These are phyloP conservation scores for carrot (Daucus carota) DNA, from an alignment of 129 eudicot species.

Conservation along the genomic window DH1_v3.0 NC_030387.2:5599501-5600000, in stretches of 20 bases:
- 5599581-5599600: background rate
- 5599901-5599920: background rate
- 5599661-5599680: background rate
- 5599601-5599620: background rate
- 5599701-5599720: background rate
- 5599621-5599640: background rate
- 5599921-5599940: background rate
- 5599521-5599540: conserved; percentile 13
- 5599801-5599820: background rate
- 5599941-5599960: background rate
- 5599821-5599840: background rate
- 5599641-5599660: background rate
- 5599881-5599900: background rate
- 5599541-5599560: background rate
- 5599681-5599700: background rate
- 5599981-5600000: background rate
- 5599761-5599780: background rate
- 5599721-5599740: background rate
- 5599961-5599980: background rate
- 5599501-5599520: conserved; percentile 42
- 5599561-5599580: background rate
- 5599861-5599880: background rate
- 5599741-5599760: background rate
- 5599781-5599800: background rate
- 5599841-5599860: background rate